phyloP scores from a whole-genome alignment of 2,329 filamentous ascomycete species.

The Sporothrix humicola region DNA sequence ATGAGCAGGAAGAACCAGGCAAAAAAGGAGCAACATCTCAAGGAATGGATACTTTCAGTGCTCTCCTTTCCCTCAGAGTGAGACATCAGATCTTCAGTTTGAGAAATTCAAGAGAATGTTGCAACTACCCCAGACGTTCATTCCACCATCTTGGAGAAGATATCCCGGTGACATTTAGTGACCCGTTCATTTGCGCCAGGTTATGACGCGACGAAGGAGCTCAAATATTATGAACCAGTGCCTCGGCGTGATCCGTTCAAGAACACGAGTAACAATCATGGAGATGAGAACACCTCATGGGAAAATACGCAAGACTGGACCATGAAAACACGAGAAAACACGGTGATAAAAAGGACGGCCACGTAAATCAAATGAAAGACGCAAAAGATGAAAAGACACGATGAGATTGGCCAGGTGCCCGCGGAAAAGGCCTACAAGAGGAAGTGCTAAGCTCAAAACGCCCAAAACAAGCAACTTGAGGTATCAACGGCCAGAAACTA shows the following conservation, averaged over 20 bases:
- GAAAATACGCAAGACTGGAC: not conserved
- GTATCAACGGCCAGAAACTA: slow-evolving; percentile 12
- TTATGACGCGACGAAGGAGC: not conserved
- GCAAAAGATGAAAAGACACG: not conserved
- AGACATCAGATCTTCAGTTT: not conserved
- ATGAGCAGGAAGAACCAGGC: not conserved
- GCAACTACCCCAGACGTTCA: not conserved
- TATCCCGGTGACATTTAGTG: not conserved
- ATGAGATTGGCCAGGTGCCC: not conserved
- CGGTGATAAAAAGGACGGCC: not conserved
- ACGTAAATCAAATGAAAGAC: not conserved
- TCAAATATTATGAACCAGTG: too few species aligned
- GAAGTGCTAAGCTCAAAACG: not conserved
- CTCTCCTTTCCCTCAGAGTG: not conserved
- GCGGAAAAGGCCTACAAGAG: not conserved
- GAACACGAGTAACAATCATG: not conserved
- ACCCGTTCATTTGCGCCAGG: not conserved
- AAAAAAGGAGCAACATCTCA: not conserved
- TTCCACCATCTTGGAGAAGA: not conserved
- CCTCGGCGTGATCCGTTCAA: not conserved
- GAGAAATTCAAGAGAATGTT: not conserved
- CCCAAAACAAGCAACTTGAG: not conserved
- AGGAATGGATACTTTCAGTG: not conserved
- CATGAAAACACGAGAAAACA: slow-evolving; percentile 3
- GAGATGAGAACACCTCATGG: not conserved